Percentiles rank a stretch among this genome's conserved stretches.
phyloP scores from a whole-genome alignment of 2,329 filamentous ascomycete genomes.

The Fusarium neocosmosporiellum region DNA sequence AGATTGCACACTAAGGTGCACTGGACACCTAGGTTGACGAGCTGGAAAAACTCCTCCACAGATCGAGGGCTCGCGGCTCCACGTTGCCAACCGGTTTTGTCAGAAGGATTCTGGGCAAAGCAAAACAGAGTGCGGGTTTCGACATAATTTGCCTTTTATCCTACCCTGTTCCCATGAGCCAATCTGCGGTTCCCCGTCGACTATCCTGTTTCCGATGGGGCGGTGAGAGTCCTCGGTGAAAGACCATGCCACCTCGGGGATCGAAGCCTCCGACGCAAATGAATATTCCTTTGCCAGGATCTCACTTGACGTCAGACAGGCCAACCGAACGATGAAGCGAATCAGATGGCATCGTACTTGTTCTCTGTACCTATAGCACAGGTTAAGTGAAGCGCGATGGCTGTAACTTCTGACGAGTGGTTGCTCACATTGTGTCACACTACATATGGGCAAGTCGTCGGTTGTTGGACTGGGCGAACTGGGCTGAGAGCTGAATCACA shows the following conservation, averaged over 20 bases:
- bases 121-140: constrained; percentile 12
- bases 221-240: constrained; percentile 32
- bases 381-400: not conserved
- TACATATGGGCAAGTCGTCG: not conserved
- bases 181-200: constrained; percentile 17
- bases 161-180: constrained; percentile 15
- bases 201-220: constrained; percentile 23
- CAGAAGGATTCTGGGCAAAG: constrained; percentile 9
- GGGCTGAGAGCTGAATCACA: not conserved
- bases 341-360: not conserved
- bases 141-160: constrained; percentile 10
- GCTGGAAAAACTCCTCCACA: constrained; percentile 19
- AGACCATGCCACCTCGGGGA: not conserved
- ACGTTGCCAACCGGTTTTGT: constrained; percentile 24
- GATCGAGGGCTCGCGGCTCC: constrained; percentile 25
- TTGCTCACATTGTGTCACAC: not conserved
- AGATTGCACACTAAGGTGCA: not conserved
- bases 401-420: not conserved
- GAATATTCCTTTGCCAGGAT: not conserved
- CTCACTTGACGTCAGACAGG: constrained; percentile 13
- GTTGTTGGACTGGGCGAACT: not conserved
- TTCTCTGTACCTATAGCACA: not conserved
- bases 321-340: not conserved
- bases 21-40: constrained; percentile 3
- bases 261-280: not conserved